These are phyloP conservation scores for Boechera retrofracta DNA, from an alignment of 345 rosid species.

Conservation along the genomic window DNA sequence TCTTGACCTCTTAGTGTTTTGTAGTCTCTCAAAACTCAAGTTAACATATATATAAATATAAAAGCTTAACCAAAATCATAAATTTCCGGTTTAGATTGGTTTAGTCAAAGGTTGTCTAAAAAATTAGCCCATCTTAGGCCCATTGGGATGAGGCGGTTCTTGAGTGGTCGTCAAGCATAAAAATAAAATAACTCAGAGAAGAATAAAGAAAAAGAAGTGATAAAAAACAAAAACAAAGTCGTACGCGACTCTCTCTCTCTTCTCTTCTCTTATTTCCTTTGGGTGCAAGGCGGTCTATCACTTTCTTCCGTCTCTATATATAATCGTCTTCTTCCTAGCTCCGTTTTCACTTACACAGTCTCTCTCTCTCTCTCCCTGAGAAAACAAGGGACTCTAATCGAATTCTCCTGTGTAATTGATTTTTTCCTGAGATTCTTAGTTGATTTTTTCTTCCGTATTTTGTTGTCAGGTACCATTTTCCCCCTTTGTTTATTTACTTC, in stretches of 20 bases:
- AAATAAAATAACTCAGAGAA: not conserved
- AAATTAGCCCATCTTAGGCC: conserved; percentile 25
- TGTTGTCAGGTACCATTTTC: conserved; percentile 22
- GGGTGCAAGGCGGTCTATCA: conserved; percentile 37
- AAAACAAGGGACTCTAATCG: conserved; percentile 8
- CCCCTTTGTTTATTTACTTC: not conserved
- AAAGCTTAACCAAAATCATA: not conserved
- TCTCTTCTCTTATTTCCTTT: conserved; percentile 21
- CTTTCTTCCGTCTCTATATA: not conserved
- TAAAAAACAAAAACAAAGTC: conserved; percentile 16
- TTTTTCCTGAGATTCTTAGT: conserved; percentile 4
- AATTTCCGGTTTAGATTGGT: conserved; percentile 23
- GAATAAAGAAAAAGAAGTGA: not conserved
- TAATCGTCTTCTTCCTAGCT: conserved; percentile 18
- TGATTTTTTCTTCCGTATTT: not conserved
- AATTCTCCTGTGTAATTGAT: conserved; percentile 25
- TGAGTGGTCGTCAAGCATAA: conserved; percentile 36
- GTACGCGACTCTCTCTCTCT: conserved; percentile 3
- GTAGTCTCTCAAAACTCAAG: not conserved
- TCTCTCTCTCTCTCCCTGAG: not conserved
- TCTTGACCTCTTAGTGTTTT: conserved; percentile 40
- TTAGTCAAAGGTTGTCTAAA: not conserved
- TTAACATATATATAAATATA: not conserved
- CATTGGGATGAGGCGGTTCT: conserved; percentile 21
- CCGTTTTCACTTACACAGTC: not conserved